These are phyloP conservation scores for Paecilomyces sp. DNA, from an alignment of 2,329 filamentous ascomycete species.

Conservation along the genomic window DNA sequence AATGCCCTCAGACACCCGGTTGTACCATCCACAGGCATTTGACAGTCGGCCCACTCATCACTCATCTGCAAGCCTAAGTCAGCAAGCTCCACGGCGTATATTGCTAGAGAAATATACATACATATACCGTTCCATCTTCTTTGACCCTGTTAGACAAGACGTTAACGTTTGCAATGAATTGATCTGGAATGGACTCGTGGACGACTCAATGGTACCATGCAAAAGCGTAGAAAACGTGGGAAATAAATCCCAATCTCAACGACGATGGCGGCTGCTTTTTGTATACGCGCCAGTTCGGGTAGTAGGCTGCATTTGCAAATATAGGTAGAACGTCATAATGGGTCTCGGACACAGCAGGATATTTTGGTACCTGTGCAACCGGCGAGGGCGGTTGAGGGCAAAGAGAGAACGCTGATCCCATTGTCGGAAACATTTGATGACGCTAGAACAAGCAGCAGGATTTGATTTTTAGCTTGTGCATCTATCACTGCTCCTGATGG, in stretches of 20 bases:
- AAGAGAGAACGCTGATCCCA: constrained; percentile 7
- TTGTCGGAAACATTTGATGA: constrained; percentile 9
- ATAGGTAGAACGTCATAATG: constrained; percentile 29
- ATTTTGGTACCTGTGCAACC: constrained; percentile 12
- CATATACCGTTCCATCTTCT: constrained; percentile 66
- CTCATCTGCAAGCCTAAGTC: constrained; percentile 52
- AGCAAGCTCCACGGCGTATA: constrained; percentile 7
- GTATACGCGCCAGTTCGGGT: constrained; percentile 72
- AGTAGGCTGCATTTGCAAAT: constrained; percentile 68
- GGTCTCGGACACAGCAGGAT: constrained; percentile 7
- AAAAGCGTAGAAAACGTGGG: constrained; percentile 78
- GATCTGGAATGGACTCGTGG: constrained; percentile 2
- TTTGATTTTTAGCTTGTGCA: background rate
- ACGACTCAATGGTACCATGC: constrained; percentile 44
- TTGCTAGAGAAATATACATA: constrained; percentile 40
- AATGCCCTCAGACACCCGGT: constrained; percentile 67
- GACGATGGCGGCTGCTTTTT: constrained; percentile 64
- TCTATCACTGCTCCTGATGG: background rate
- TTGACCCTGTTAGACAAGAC: constrained; percentile 47
- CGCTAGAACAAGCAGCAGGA: background rate
- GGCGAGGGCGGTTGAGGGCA: constrained; percentile 10
- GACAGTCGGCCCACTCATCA: constrained; percentile 70
- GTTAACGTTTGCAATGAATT: constrained; percentile 16
- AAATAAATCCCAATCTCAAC: constrained; percentile 68
- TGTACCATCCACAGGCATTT: constrained; percentile 64